Evolutionary conservation across 179 eudicot species (phyloP).

Genomic region (Actinidia polygama): DNA sequence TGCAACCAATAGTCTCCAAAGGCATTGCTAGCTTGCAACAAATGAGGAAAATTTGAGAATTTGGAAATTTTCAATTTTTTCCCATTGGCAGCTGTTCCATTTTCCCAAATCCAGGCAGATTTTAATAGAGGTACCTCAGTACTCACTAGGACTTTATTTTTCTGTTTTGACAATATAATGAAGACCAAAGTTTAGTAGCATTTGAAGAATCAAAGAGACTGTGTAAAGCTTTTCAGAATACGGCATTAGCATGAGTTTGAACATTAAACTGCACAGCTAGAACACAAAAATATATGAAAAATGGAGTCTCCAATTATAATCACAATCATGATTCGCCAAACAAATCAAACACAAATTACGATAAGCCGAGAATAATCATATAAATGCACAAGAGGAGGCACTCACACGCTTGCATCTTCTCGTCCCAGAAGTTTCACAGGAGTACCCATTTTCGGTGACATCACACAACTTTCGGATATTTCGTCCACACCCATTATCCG

Average conservation of each 20-base stretch:
- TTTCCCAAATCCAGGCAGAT: background rate
- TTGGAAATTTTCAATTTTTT: no score
- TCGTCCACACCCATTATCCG: constrained; percentile 67
- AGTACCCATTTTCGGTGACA: constrained; percentile 60
- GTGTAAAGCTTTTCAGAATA: no score
- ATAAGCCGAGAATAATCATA: background rate
- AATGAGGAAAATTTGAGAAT: background rate
- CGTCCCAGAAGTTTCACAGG: constrained; percentile 86
- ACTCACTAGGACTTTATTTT: background rate
- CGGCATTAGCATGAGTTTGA: background rate
- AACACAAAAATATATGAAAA: background rate
- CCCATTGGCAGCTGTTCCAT: background rate
- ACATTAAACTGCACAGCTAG: background rate
- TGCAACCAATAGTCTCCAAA: background rate
- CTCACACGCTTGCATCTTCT: constrained; percentile 81
- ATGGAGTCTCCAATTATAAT: background rate
- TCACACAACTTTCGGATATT: constrained; percentile 41
- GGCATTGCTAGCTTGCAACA: background rate
- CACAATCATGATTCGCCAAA: background rate
- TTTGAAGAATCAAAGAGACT: background rate
- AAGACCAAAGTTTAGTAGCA: background rate
- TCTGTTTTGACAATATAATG: background rate
- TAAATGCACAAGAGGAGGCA: constrained; percentile 24
- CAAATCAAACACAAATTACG: background rate
- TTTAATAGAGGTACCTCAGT: background rate